Conservation (phyloP, 1,284 basidiomycete species). For the Ceratobasidium sp. region DNA sequence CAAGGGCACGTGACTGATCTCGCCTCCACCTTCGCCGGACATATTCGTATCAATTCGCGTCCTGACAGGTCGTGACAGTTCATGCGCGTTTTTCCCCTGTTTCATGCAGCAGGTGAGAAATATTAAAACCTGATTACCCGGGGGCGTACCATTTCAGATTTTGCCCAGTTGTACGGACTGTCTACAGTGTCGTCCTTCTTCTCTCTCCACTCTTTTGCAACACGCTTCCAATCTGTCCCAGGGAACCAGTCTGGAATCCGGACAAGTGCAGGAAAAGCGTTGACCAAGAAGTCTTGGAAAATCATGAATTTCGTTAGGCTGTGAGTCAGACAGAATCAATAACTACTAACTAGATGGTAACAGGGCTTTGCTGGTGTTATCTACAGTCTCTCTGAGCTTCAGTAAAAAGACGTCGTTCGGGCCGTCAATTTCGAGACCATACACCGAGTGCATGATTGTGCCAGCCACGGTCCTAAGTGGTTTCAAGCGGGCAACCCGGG, state of each 20-base stretch:
- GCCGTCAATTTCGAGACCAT: conserved; percentile 17
- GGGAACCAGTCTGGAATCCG: conserved; percentile 45
- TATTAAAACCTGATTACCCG: neutral
- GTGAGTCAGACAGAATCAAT: neutral
- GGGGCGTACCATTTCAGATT: conserved; percentile 5
- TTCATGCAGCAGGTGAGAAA: neutral
- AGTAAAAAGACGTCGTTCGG: conserved; percentile 28
- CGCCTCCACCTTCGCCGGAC: no score
- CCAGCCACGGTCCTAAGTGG: neutral
- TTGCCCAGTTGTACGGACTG: conserved; percentile 22
- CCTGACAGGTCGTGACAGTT: no score
- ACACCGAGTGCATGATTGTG: conserved; percentile 21
- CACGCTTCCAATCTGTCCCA: conserved; percentile 29
- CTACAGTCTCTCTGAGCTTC: neutral
- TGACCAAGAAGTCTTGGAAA: conserved; percentile 38
- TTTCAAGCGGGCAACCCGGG: no score
- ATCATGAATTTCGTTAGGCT: neutral
- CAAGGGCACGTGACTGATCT: no score
- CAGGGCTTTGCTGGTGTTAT: conserved; percentile 28
- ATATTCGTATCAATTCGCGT: no score
- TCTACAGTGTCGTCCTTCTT: conserved; percentile 16
- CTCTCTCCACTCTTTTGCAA: conserved; percentile 27
- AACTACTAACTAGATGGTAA: neutral
- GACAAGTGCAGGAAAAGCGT: conserved; percentile 24
- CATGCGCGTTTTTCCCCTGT: neutral